Percentiles rank a stretch among this genome's conserved stretches.
phyloP scores from a whole-genome alignment of 140 eudicot species.

The Ambrosia hybrid region DNA sequence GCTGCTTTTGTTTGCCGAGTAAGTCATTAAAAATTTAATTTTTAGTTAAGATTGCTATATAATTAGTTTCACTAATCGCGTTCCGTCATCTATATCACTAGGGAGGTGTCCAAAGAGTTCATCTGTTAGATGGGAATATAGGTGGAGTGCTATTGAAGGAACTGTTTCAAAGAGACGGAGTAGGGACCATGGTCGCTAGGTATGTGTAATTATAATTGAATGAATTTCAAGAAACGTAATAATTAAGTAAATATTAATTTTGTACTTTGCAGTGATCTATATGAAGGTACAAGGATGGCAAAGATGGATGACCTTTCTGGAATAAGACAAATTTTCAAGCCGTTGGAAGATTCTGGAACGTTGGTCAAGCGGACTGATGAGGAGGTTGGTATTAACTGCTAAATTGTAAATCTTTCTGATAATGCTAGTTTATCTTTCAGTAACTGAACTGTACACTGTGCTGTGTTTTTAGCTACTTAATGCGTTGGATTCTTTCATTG shows the following conservation, averaged over 20 bases:
- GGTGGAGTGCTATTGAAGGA: constrained; percentile 85
- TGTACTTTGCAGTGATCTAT: constrained; percentile 66
- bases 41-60: neutral
- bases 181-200: constrained; percentile 99
- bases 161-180: constrained; percentile 93
- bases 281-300: constrained; percentile 95
- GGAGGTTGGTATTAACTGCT: constrained; percentile 49
- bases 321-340: constrained; percentile 67
- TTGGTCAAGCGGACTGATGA: constrained; percentile 78
- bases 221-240: neutral
- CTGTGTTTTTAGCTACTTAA: constrained; percentile 49
- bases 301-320: constrained; percentile 60
- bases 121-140: constrained; percentile 76
- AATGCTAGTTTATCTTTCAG: neutral
- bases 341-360: constrained; percentile 87
- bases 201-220: constrained; percentile 25
- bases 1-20: constrained; percentile 98
- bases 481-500: constrained; percentile 69
- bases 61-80: neutral
- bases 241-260: constrained; percentile 1
- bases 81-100: constrained; percentile 18
- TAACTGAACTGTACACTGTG: constrained; percentile 19
- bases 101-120: constrained; percentile 99
- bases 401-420: neutral
- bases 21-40: constrained; percentile 21